A percentile compares a stretch with the other conserved stretches of the same genome.
phyloP scores from a whole-genome alignment of 352 stramenopile species.

The Peronospora farinosa region DNA sequence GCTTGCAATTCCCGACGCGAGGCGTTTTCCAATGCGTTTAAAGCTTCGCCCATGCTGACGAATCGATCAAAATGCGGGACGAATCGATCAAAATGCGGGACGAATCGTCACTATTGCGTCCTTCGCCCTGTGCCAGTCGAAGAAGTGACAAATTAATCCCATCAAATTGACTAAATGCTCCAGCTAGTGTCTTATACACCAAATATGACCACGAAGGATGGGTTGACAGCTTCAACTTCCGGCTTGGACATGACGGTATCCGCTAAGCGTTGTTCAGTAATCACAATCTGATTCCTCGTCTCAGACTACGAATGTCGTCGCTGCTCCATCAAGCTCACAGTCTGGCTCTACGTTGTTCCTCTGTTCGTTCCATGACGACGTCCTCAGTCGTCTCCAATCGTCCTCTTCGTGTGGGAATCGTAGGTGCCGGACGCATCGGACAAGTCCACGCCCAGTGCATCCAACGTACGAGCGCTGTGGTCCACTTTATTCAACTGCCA shows the following conservation, averaged over 20 bases:
- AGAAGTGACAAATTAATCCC: background rate
- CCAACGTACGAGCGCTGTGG: constrained; percentile 37
- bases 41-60: constrained; percentile 11
- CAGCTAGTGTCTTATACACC: constrained; percentile 8
- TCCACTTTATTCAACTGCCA: constrained; percentile 38
- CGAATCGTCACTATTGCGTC: constrained; percentile 4
- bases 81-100: too few relatives aligned
- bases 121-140: constrained; percentile 24
- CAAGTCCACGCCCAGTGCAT: constrained; percentile 53
- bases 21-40: constrained; percentile 34
- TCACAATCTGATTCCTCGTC: background rate
- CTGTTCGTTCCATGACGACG: constrained; percentile 15
- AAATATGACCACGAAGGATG: constrained; percentile 10
- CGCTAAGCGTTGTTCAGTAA: too few relatives aligned
- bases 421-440: constrained; percentile 65
- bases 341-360: constrained; percentile 9
- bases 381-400: constrained; percentile 10
- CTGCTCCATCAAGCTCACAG: constrained; percentile 5
- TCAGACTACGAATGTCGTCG: background rate
- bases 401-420: constrained; percentile 52
- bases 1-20: constrained; percentile 59
- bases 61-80: too few relatives aligned
- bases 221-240: too few relatives aligned
- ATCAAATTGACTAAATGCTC: constrained; percentile 7
- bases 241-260: too few relatives aligned